Percentiles rank a stretch among this genome's conserved stretches.
phyloP scores from a whole-genome alignment of 352 stramenopile species.

The Phytopythium sindhum region DNA sequence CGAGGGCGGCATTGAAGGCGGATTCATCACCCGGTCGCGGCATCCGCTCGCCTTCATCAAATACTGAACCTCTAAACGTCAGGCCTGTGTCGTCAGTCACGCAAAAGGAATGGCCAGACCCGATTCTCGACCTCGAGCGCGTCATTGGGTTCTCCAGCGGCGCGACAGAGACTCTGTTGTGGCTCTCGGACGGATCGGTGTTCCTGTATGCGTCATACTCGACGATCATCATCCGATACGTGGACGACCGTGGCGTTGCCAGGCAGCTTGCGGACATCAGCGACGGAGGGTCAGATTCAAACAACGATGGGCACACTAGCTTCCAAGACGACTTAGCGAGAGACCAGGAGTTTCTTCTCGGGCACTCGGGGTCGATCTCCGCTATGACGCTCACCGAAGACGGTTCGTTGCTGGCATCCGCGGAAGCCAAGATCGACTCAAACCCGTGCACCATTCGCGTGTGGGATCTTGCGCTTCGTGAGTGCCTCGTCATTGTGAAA shows the following conservation, averaged over 20 bases:
- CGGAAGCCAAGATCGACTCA: conserved; percentile 29
- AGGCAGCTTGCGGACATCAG: background rate
- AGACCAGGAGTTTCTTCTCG: conserved; percentile 35
- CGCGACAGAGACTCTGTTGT: conserved; percentile 43
- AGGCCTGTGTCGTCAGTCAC: conserved; percentile 25
- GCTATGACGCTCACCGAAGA: conserved; percentile 44
- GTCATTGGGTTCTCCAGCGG: conserved; percentile 63
- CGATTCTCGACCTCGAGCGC: conserved; percentile 52
- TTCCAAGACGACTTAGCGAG: background rate
- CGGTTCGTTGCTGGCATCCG: conserved; percentile 38
- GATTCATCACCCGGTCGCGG: background rate
- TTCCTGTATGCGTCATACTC: conserved; percentile 66
- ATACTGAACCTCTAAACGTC: conserved; percentile 1
- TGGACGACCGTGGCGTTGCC: conserved; percentile 5
- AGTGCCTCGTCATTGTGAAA: conserved; percentile 49
- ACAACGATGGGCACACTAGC: background rate
- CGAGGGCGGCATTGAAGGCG: background rate
- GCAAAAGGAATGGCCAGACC: conserved; percentile 55
- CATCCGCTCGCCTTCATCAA: background rate
- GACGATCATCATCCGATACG: conserved; percentile 58
- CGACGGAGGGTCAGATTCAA: background rate
- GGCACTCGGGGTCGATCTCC: conserved; percentile 29
- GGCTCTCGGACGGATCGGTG: conserved; percentile 34
- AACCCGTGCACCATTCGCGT: conserved; percentile 37
- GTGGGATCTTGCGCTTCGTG: conserved; percentile 42